phyloP scores from a whole-genome alignment of 495 filamentous ascomycete species.

The Pyrenopolyporus hunteri region DNA sequence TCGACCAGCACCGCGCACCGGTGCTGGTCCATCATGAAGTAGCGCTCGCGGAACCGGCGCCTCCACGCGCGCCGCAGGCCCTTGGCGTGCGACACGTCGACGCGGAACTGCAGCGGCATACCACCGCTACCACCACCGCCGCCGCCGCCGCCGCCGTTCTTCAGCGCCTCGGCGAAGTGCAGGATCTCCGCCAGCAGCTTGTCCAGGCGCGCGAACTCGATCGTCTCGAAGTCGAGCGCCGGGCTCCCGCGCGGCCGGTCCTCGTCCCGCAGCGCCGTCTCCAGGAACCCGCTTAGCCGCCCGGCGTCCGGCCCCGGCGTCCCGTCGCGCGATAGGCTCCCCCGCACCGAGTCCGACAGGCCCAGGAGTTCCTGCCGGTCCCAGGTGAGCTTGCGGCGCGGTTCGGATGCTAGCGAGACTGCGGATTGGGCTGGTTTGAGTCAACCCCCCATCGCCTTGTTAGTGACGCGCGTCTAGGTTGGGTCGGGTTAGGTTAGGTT shows the following conservation, averaged over 20 bases:
- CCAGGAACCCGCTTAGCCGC: conserved; percentile 43
- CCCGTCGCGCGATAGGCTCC: conserved; percentile 29
- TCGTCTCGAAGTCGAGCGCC: conserved; percentile 39
- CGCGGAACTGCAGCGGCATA: conserved; percentile 24
- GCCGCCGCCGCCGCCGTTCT: not conserved
- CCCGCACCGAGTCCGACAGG: conserved; percentile 46
- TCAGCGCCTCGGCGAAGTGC: conserved; percentile 24
- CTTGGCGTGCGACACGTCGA: conserved; percentile 36
- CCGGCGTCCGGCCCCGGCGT: conserved; percentile 29
- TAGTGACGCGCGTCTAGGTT: not conserved
- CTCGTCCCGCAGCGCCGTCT: conserved; percentile 44
- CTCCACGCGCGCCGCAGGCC: conserved; percentile 48
- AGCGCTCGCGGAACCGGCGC: conserved; percentile 44
- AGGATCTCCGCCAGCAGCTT: conserved; percentile 49
- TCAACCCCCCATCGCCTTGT: not conserved
- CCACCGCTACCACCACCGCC: not conserved
- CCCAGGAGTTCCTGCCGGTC: conserved; percentile 26
- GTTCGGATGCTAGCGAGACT: conserved; percentile 3
- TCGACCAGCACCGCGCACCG: conserved; percentile 41
- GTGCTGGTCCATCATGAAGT: conserved; percentile 50
- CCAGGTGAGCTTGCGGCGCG: conserved; percentile 19
- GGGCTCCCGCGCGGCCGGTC: conserved; percentile 20
- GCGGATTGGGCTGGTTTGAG: conserved; percentile 17
- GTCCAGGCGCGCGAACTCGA: conserved; percentile 51
- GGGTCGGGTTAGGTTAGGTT: not conserved